A percentile compares a stretch with the other conserved stretches of the same genome.
Evolutionary conservation across 2,329 filamentous ascomycete genomes (phyloP).

Genomic region (Phoma sp.): DNA sequence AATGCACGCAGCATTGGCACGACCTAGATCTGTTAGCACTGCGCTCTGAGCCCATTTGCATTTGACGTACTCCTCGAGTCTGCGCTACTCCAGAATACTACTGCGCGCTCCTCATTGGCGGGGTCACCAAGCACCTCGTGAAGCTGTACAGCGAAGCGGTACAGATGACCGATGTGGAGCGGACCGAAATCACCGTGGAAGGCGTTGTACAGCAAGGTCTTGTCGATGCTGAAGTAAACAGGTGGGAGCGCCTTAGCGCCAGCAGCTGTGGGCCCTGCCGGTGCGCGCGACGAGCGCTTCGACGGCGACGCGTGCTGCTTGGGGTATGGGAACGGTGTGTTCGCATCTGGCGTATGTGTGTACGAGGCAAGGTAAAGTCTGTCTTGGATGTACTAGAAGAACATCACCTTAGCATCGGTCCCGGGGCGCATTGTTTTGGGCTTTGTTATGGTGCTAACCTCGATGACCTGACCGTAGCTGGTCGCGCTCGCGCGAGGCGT

Average conservation of each 20-base stretch:
- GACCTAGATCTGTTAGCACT: constrained; percentile 59
- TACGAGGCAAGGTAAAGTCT: constrained; percentile 95
- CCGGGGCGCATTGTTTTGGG: constrained; percentile 29
- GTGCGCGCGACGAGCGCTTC: constrained; percentile 74
- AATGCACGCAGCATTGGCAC: constrained; percentile 92
- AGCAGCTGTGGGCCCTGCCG: constrained; percentile 61
- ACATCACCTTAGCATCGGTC: constrained; percentile 20
- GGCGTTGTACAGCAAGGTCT: constrained; percentile 91
- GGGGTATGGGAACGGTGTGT: constrained; percentile 87
- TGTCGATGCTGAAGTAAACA: constrained; percentile 95
- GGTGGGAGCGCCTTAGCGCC: constrained; percentile 67
- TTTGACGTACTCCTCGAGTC: constrained; percentile 80
- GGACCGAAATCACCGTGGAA: constrained; percentile 99
- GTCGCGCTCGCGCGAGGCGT: constrained; percentile 44
- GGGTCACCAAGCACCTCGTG: constrained; percentile 93
- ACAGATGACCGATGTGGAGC: constrained; percentile 94
- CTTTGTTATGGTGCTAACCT: constrained; percentile 72
- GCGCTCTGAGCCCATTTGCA: not conserved
- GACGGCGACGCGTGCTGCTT: constrained; percentile 69
- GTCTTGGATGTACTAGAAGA: constrained; percentile 62
- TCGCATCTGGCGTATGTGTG: constrained; percentile 76
- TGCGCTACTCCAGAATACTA: constrained; percentile 95
- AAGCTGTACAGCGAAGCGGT: constrained; percentile 93
- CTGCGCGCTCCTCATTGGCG: constrained; percentile 84
- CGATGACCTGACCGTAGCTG: constrained; percentile 86